Evolutionary conservation across 306 rosid species (phyloP).

Genomic region (Carpinus fangiana): DNA sequence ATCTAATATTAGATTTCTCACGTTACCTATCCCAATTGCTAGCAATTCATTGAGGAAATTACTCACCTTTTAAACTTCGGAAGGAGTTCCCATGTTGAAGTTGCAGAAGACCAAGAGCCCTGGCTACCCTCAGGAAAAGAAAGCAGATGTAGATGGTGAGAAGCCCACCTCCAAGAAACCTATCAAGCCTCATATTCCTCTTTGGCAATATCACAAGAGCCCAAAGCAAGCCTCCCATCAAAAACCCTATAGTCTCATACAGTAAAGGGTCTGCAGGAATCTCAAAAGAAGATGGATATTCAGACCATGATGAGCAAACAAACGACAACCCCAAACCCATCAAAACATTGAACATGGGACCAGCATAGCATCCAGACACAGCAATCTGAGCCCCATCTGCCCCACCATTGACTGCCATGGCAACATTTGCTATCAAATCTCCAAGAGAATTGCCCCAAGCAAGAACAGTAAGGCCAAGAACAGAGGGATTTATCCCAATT

Average conservation of each 20-base stretch:
- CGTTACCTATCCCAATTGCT: no score
- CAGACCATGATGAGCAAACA: conserved; percentile 50
- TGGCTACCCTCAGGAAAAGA: conserved; percentile 49
- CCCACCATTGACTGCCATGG: conserved; percentile 78
- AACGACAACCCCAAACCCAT: conserved; percentile 75
- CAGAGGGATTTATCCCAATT: conserved; percentile 75
- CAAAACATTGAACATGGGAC: conserved; percentile 69
- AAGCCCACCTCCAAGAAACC: conserved; percentile 59
- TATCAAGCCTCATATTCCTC: conserved; percentile 64
- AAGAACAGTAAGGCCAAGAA: conserved; percentile 74
- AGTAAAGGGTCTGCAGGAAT: conserved; percentile 51
- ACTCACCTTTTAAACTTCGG: not conserved
- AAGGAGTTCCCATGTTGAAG: not conserved
- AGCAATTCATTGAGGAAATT: no score
- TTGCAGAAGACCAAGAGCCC: conserved; percentile 38
- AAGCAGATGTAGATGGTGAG: conserved; percentile 60
- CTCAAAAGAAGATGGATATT: conserved; percentile 43
- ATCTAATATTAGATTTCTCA: not conserved
- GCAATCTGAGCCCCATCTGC: conserved; percentile 77
- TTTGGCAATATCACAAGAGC: conserved; percentile 66
- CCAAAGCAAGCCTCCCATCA: conserved; percentile 70
- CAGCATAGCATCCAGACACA: conserved; percentile 74
- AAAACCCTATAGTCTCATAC: conserved; percentile 47
- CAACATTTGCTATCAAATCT: conserved; percentile 66
- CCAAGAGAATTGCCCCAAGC: conserved; percentile 97